Base-by-base conservation (phyloP, 805 yeast species). In the Yarrowia yakushimensis region DNA sequence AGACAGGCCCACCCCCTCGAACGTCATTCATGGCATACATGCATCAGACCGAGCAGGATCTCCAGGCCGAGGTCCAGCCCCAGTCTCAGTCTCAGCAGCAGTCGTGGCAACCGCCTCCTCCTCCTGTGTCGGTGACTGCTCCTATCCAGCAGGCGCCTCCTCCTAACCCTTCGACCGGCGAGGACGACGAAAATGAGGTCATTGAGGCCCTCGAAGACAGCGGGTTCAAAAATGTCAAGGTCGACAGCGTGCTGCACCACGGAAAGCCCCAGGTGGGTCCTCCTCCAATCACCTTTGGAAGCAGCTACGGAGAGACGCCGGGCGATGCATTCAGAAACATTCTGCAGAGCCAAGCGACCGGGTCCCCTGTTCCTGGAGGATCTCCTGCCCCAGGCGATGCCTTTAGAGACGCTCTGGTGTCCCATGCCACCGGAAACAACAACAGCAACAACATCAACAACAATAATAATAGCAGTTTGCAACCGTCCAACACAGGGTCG, bases 191-290 rank as follows among this genome's bases (percentile, higher is more conserved):
- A 66, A 87, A 86, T 67, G 87, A 85, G 46, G 76, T 87, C 31
- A 82, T 82, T 65, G 92, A 86, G 66, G 86, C 87, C 85, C 87
- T 84, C 67, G 86, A 87, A 12, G 86, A 87, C 13, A 82, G 87
- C 62, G 86, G 85, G 70, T 90, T 90, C 74, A 86, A 83, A 59
- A 85, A 88, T 69, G 86, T 90, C 63, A 82, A 85, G 28, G 90
- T 88, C 37, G 97, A 90, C 70, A 84, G 89, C 62, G 91, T 86
- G 3, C 82, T 88, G 46, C 80, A 85, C 17, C 85, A 81, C 67
- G 92, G 93, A n/a, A 81, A 65, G 23, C 71, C 76, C 18, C 69
- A 68, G 36, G 70, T 81, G 0, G 88, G 90, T 0, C 75, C 86
- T 0, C 69, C 72, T 11, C 70, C 73, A 3, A 31, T 37, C 31